Evolutionary conservation across 148 eudicot genomes (phyloP), one percentile per base, ranked within the genome.

Genomic region (Pouteria glomerata): DNA sequence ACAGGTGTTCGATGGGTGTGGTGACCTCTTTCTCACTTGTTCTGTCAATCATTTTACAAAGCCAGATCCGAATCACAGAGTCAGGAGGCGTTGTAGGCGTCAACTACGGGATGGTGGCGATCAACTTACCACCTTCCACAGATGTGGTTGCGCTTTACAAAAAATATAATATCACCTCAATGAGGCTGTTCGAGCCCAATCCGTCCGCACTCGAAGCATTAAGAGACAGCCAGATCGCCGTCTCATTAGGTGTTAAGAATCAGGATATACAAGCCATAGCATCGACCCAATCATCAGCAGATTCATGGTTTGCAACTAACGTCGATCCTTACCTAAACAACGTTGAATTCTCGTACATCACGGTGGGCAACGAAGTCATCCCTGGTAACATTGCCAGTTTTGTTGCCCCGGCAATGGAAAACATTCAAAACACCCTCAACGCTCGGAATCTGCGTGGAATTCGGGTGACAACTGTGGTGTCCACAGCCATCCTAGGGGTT

Each of bases 331-430:
- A 82, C 31, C 26, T 75, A 33, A 39, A 55, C 3, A 76, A 76
- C 48, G 19, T 86, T 0, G 35, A 37, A 8, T 63, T 89, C 59
- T 62, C 35, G 10, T 83, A 68, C 35, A 81, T 89, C 5, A 57
- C 80, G 14, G 86, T 82, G 0, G 96, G 96, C 15, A 90, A 90
- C 7, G 95, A 89, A 59, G 82, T 82, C 34, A 73, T 78, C 67
- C 89, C 87, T 0, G 77, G 82, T 0, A 42, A 73, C 0, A 81
- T 59, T 18, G 79, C 72, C 4, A 70, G 70, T 13, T 67, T 1
- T 29, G 62, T 89, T 0, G 71, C 58, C 3, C 75, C 75, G 0
- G 91, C 95, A 35, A 83, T 89, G 89, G 51, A 75, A 16, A 85
- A 85, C 51, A n/a, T 85, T 29, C 83, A 85, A 45, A 76, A 26